Evolutionary conservation across 73 alveolate species (phyloP).

Genomic region (Paramecium sexaurelia): DNA sequence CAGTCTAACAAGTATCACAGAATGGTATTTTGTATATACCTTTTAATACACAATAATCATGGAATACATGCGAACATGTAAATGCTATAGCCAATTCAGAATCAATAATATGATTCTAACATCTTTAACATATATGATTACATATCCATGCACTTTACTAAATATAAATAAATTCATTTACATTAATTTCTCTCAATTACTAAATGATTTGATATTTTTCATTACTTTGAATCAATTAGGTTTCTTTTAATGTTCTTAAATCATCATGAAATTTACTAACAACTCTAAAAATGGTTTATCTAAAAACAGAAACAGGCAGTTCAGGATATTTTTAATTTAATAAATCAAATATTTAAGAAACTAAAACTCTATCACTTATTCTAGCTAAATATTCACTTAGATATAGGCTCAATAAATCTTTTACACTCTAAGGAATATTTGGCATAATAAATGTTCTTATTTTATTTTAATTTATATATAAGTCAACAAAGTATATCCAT

Average conservation of each 20-base stretch:
- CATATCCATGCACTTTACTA: slow-evolving; percentile 52
- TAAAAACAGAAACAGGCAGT: slow-evolving; percentile 26
- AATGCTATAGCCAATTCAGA: neutral
- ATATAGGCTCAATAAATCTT: neutral
- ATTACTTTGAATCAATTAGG: neutral
- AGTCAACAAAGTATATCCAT: slow-evolving; percentile 9
- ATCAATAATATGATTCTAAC: neutral
- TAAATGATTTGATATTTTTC: neutral
- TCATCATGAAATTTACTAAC: slow-evolving; percentile 2
- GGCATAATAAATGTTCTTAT: slow-evolving; percentile 26
- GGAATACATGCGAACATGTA: slow-evolving; percentile 20
- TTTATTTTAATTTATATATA: slow-evolving; percentile 16
- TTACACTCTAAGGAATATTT: slow-evolving; percentile 5
- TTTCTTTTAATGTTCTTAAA: neutral
- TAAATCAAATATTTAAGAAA: slow-evolving; percentile 11
- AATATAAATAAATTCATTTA: neutral
- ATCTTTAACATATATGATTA: neutral
- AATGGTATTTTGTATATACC: neutral
- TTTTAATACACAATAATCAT: slow-evolving; percentile 51
- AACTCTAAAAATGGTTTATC: slow-evolving; percentile 20
- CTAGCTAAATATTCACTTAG: slow-evolving; percentile 10
- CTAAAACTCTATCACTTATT: neutral
- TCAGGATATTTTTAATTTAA: neutral
- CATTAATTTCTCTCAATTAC: slow-evolving; percentile 15
- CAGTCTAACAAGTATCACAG: slow-evolving; percentile 30